These are phyloP conservation scores for Danielia reshetovae DNA, from an alignment of 805 yeast genomes.

Conservation along the genomic window DNA sequence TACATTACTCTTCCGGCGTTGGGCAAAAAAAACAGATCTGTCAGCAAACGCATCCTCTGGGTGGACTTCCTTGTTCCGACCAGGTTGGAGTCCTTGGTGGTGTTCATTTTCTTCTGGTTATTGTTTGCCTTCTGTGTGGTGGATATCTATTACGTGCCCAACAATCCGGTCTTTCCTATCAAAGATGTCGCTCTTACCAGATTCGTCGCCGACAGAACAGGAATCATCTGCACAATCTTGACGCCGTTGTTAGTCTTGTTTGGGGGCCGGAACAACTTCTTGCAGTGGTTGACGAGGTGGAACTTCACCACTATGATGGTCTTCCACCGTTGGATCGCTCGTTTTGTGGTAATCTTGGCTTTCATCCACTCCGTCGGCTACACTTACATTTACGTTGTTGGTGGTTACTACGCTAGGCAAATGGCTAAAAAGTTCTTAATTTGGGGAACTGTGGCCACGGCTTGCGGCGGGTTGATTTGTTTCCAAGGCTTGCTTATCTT, in stretches of 20 bases:
- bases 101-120: slow-evolving; percentile 18
- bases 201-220: slow-evolving; percentile 14
- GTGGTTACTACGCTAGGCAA: slow-evolving; percentile 1
- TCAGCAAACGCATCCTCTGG: slow-evolving; percentile 18
- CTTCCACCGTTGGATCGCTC: slow-evolving; percentile 17
- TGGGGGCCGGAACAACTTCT: slow-evolving; percentile 18
- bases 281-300: slow-evolving; percentile 18
- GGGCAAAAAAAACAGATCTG: slow-evolving; percentile 23
- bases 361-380: slow-evolving; percentile 14
- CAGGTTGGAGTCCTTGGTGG: slow-evolving; percentile 20
- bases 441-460: slow-evolving; percentile 12
- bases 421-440: slow-evolving; percentile 9
- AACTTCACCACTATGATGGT: slow-evolving; percentile 15
- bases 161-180: slow-evolving; percentile 31
- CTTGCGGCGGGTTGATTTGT: slow-evolving; percentile 11
- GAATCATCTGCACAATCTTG: slow-evolving; percentile 14
- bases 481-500: slow-evolving; percentile 16
- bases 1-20: slow-evolving; percentile 39
- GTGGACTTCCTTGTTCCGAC: slow-evolving; percentile 26
- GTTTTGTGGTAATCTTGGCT: slow-evolving; percentile 13
- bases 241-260: slow-evolving; percentile 15
- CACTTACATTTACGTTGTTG: slow-evolving; percentile 4
- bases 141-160: slow-evolving; percentile 22
- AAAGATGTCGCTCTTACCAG: slow-evolving; percentile 8
- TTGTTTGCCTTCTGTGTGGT: slow-evolving; percentile 11